A percentile compares a stretch with the other conserved stretches of the same genome.
Conservation (phyloP, 225 moss, liverwort and hornwort species). For the Antitrichia curtipendula region DNA sequence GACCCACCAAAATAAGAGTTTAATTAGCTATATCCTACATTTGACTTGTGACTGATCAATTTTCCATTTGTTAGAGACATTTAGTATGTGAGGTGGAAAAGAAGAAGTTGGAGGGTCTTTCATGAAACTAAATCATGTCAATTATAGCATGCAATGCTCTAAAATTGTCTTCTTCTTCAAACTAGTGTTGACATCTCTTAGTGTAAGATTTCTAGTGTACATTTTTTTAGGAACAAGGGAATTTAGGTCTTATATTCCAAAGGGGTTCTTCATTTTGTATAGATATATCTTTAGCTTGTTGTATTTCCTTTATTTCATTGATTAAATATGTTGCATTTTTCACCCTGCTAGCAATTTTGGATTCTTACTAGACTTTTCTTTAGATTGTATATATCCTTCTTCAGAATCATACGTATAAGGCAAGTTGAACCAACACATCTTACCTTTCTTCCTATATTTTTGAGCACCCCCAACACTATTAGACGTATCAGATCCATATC, state of each 20-base stretch:
- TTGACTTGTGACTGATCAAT: accelerated
- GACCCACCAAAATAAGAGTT: accelerated
- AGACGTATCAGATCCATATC: background rate
- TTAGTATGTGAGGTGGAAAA: background rate
- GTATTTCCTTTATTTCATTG: background rate
- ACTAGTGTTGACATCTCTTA: accelerated
- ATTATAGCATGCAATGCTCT: background rate
- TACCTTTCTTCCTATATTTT: background rate
- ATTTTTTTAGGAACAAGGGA: too few relatives aligned
- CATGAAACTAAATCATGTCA: background rate
- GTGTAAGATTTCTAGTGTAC: background rate
- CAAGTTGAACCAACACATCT: background rate
- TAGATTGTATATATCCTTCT: background rate
- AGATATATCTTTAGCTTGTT: too few relatives aligned
- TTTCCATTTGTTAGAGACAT: background rate
- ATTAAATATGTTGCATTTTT: background rate
- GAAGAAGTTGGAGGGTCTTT: background rate
- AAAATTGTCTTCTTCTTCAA: too few relatives aligned
- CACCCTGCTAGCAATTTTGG: background rate
- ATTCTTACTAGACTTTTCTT: background rate
- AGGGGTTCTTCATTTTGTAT: background rate
- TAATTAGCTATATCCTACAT: background rate
- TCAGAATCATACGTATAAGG: background rate
- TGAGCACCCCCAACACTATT: too few relatives aligned
- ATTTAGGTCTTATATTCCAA: too few relatives aligned